phyloP scores from a whole-genome alignment of 371 early-diverging fungal genomes.

The Fennellomyces sp. region DNA sequence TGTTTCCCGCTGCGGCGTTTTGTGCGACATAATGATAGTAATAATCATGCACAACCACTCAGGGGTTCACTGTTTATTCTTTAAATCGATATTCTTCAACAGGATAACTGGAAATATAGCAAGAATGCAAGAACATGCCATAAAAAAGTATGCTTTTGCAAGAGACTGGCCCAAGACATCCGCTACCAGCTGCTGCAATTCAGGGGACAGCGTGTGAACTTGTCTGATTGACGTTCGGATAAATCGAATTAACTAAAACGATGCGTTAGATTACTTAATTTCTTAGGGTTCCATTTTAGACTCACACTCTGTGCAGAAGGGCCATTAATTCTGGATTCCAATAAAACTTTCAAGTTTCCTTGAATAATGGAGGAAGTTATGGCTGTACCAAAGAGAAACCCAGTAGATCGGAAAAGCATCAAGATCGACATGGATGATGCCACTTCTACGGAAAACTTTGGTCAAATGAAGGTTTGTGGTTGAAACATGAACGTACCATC shows the following conservation, averaged over 20 bases:
- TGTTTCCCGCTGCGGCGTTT: too few species aligned
- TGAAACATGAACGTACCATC: background rate
- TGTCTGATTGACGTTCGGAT: slow-evolving; percentile 7
- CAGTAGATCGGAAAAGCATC: slow-evolving; percentile 5
- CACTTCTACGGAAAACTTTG: too few species aligned
- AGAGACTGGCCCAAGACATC: slow-evolving; percentile 4
- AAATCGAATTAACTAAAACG: slow-evolving; percentile 4
- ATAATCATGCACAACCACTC: background rate
- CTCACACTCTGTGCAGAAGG: slow-evolving; percentile 4
- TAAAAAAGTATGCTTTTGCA: background rate
- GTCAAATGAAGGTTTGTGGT: background rate
- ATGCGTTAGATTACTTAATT: background rate
- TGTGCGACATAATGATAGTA: too few species aligned
- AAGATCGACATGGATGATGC: slow-evolving; percentile 8
- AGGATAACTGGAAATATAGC: background rate
- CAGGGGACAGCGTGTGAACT: slow-evolving; percentile 4
- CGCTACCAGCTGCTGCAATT: slow-evolving; percentile 4
- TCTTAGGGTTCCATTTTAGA: background rate
- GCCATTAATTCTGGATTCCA: background rate
- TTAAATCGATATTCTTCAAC: slow-evolving; percentile 1
- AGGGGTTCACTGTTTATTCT: background rate
- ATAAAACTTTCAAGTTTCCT: background rate
- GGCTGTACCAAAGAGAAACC: background rate
- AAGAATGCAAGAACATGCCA: background rate
- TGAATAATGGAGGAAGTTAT: slow-evolving; percentile 7